Evolutionary conservation across 2,329 filamentous ascomycete genomes (phyloP), one percentile per base, ranked within the genome.

Genomic region (Fusarium goolgardi): DNA sequence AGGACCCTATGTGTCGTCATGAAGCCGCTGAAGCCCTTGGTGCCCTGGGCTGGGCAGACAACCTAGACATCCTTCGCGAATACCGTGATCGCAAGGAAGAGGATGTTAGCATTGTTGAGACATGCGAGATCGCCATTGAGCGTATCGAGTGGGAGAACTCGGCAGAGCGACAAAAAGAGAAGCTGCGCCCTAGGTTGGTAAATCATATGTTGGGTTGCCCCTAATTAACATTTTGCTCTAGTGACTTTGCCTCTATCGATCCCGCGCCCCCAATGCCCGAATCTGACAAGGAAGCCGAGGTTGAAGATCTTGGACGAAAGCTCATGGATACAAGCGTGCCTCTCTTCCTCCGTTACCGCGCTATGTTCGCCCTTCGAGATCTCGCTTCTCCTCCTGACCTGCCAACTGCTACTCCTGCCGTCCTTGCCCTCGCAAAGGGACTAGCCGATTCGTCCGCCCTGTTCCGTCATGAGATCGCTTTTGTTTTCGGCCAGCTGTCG

Each of bases 291-390:
- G 89, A 89, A 5, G 92, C 97, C 47, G 84, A 90, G 37, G 93
- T 98, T 49, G 84, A 90, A 34, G 88, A 92, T 57, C 85, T 99
- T 34, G 91, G 92, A 75, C 85, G 87, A 75, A 88, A 87, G 25
- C 84, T 99, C 55, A 89, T 98, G 79, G 90, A 98, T 79, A 90
- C 91, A 8, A 86, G 83, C 7, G 82, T 90, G 49, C 92, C 94
- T 25, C 87, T 99, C 15, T 99, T 99, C 84, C 84, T 93, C 77
- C 90, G 96, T 77, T 99, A 99, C 82, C 90, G 96, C 75, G 95
- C 96, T 78, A 99, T 99, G 96, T 99, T 99, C 77, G 92, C 93
- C 60, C 89, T 99, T 53, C 91, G 96, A 76, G 96, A 99, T 79
- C 89, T 99, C 53, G 94, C 94, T 23, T 97, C 94, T 6, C 96